Percentiles rank a stretch among this genome's conserved stretches.
These are phyloP conservation scores for Aspergillus novoparasiticus DNA, from an alignment of 2,329 filamentous ascomycete species.

Conservation along the genomic window DNA sequence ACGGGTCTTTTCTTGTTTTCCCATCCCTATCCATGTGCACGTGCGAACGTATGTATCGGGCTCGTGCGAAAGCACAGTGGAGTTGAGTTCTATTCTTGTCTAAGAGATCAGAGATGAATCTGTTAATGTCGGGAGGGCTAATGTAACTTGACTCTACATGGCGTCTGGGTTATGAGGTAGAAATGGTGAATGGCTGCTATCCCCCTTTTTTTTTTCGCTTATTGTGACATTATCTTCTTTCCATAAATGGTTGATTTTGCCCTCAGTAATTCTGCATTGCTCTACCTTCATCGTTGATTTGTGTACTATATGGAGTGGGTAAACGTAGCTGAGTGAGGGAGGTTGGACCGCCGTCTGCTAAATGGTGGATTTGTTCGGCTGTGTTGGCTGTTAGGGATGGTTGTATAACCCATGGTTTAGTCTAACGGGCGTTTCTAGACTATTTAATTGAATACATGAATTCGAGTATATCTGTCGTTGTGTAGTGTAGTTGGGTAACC, in stretches of 20 bases:
- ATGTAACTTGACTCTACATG: conserved; percentile 12
- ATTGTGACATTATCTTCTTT: conserved; percentile 9
- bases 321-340: background rate
- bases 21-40: conserved; percentile 3
- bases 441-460: background rate
- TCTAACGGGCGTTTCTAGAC: background rate
- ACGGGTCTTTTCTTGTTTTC: background rate
- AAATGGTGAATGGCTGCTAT: conserved; percentile 17
- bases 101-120: conserved; percentile 5
- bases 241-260: conserved; percentile 9
- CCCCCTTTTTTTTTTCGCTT: background rate
- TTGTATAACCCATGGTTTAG: background rate
- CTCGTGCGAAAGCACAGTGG: background rate
- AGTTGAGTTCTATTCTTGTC: background rate
- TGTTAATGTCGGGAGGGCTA: conserved; percentile 5
- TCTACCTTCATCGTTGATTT: background rate
- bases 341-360: background rate
- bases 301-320: conserved; percentile 14
- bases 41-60: background rate
- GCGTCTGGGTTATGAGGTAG: conserved; percentile 23
- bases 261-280: background rate
- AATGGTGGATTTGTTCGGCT: background rate
- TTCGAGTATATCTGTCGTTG: background rate
- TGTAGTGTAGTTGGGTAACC: background rate
- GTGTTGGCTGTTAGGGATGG: background rate